These are phyloP conservation scores for Tribonema minus DNA, from an alignment of 108 stramenopile genomes.

Conservation along the genomic window DNA sequence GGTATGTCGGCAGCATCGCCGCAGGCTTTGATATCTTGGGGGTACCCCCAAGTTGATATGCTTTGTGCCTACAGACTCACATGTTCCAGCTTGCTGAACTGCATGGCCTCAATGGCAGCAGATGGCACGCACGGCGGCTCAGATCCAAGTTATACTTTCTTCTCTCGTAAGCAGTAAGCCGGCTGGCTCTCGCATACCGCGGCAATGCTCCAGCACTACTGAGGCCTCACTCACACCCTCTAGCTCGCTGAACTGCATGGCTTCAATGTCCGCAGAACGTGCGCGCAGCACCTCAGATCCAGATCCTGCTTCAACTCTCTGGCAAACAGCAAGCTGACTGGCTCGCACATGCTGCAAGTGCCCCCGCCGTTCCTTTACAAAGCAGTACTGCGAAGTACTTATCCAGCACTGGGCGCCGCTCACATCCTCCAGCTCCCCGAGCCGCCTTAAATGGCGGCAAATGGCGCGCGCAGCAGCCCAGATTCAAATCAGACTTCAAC, in stretches of 20 bases:
- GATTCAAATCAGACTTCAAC: neutral
- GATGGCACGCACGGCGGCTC: neutral
- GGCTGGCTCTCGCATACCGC: neutral
- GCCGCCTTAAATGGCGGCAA: neutral
- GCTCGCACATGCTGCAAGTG: too few species aligned
- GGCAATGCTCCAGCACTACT: neutral
- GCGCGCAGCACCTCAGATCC: neutral
- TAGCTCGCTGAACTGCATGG: neutral
- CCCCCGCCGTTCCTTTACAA: too few species aligned
- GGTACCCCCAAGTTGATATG: too few species aligned
- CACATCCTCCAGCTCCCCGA: slow-evolving; percentile 28
- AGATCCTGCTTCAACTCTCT: too few species aligned
- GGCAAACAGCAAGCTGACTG: too few species aligned
- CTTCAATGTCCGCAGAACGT: neutral
- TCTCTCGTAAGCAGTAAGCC: neutral
- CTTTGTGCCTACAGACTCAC: too few species aligned
- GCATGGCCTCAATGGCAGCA: neutral
- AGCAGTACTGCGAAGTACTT: too few species aligned
- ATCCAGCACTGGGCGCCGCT: too few species aligned
- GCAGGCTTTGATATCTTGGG: too few species aligned
- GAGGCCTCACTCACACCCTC: neutral
- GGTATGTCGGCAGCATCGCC: too few species aligned
- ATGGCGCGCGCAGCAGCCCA: neutral
- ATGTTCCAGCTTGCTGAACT: slow-evolving; percentile 15
- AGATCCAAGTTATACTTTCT: neutral